phyloP scores from a whole-genome alignment of 2,329 filamentous ascomycete species.

The Scedosporium boydii region DNA sequence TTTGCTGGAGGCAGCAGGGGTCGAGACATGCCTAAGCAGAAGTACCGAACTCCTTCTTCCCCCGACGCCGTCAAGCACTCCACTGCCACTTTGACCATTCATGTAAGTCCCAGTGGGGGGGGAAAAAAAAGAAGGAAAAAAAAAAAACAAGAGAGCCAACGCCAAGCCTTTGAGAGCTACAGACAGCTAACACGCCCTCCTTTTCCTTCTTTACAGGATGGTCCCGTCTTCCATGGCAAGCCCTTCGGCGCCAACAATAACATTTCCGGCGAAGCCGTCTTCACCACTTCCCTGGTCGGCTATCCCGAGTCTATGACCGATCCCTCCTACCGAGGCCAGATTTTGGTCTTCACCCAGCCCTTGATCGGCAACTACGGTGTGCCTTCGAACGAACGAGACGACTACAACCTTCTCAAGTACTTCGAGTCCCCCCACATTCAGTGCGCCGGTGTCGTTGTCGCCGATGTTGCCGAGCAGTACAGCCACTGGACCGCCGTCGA shows the following conservation, averaged over 20 bases:
- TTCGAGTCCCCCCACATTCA: conserved; percentile 98
- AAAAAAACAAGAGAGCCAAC: background rate
- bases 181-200: conserved; percentile 13
- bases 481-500: conserved; percentile 99
- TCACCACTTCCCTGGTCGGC: conserved; percentile 94
- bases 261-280: conserved; percentile 95
- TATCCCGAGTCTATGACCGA: conserved; percentile 94
- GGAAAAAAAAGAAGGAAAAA: background rate
- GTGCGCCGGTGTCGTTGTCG: conserved; percentile 89
- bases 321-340: conserved; percentile 85
- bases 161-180: background rate
- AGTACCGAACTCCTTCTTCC: conserved; percentile 7
- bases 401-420: conserved; percentile 88
- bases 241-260: conserved; percentile 95
- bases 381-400: conserved; percentile 73
- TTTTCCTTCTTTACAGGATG: conserved; percentile 50
- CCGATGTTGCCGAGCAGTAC: conserved; percentile 87
- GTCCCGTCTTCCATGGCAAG: conserved; percentile 90
- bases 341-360: conserved; percentile 95
- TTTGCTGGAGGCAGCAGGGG: conserved; percentile 47
- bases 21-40: conserved; percentile 42
- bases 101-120: conserved; percentile 51
- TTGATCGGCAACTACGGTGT: conserved; percentile 98
- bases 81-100: conserved; percentile 82
- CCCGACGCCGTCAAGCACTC: conserved; percentile 15